Percentiles rank a stretch among this genome's conserved stretches.
Conservation (phyloP, 2,329 filamentous ascomycete species). For the Biscogniauxia marginata region DNA sequence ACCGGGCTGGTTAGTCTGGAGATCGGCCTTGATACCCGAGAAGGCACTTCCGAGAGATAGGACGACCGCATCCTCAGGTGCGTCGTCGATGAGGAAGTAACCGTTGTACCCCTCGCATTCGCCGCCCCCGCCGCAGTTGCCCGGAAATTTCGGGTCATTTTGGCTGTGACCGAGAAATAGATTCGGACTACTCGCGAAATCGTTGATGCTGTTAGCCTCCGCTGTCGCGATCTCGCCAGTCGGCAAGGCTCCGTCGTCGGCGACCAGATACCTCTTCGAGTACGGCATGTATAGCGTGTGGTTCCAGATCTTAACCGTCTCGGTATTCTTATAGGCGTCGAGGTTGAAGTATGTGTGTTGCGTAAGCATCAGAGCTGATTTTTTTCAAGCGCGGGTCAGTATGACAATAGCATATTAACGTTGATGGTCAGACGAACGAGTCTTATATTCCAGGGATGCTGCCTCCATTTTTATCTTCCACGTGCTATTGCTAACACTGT, state of each 20-base stretch:
- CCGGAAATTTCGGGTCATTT: conserved; percentile 51
- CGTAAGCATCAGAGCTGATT: conserved; percentile 58
- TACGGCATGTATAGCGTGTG: conserved; percentile 64
- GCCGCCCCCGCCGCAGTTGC: conserved; percentile 61
- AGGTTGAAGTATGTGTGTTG: conserved; percentile 70
- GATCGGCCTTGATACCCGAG: conserved; percentile 68
- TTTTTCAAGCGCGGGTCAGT: too few species aligned
- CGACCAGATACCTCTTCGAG: conserved; percentile 56
- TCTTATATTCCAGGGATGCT: conserved; percentile 47
- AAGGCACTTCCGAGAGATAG: conserved; percentile 59
- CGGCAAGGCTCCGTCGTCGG: conserved; percentile 56
- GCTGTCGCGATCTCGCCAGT: conserved; percentile 61
- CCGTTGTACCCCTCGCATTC: conserved; percentile 74
- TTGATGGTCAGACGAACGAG: conserved; percentile 34
- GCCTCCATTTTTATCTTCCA: conserved; percentile 63
- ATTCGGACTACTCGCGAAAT: conserved; percentile 64
- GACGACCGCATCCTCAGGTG: conserved; percentile 39
- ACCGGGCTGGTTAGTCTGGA: conserved; percentile 68
- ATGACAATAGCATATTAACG: too few species aligned
- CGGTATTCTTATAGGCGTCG: conserved; percentile 60
- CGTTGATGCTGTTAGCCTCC: conserved; percentile 55
- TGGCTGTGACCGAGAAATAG: conserved; percentile 60
- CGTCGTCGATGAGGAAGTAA: conserved; percentile 46
- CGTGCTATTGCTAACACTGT: conserved; percentile 54
- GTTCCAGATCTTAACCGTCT: conserved; percentile 55